Conservation (phyloP, 2,329 filamentous ascomycete species). For the Onygenales sp. region DNA sequence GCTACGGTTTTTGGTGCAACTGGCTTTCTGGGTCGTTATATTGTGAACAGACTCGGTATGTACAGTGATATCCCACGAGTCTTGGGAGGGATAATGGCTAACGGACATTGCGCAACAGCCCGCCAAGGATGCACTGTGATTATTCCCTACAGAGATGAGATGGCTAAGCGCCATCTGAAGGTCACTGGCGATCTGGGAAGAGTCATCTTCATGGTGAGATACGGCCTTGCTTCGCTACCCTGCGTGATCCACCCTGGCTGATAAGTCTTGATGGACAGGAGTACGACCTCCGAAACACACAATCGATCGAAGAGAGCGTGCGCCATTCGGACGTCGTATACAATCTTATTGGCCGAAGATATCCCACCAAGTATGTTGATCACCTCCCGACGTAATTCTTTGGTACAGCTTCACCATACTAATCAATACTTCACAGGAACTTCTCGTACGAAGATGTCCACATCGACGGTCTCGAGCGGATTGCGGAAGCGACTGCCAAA, state of each 20-base stretch:
- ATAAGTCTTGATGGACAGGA: slow-evolving; percentile 48
- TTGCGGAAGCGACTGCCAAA: slow-evolving; percentile 88
- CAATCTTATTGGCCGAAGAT: slow-evolving; percentile 88
- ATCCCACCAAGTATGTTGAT: slow-evolving; percentile 74
- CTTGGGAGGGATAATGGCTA: slow-evolving; percentile 18
- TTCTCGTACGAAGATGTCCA: slow-evolving; percentile 89
- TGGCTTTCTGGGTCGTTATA: slow-evolving; percentile 90
- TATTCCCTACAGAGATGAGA: slow-evolving; percentile 90
- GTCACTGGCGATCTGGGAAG: slow-evolving; percentile 88
- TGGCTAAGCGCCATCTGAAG: slow-evolving; percentile 95
- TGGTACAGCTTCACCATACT: not conserved
- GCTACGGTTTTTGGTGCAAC: slow-evolving; percentile 97
- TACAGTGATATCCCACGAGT: not conserved
- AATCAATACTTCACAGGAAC: slow-evolving; percentile 52
- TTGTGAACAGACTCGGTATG: slow-evolving; percentile 85
- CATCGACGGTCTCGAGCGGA: slow-evolving; percentile 83
- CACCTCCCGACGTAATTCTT: not conserved
- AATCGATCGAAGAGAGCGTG: slow-evolving; percentile 92
- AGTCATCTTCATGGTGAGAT: slow-evolving; percentile 68
- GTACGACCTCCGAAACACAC: slow-evolving; percentile 88
- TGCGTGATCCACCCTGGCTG: slow-evolving; percentile 9
- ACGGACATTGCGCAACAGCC: slow-evolving; percentile 45
- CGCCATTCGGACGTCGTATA: slow-evolving; percentile 96
- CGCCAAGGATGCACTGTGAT: slow-evolving; percentile 90
- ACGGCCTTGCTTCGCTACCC: not conserved